Conservation (phyloP, 179 eudicot species). For the Beta macrorhiza region DNA sequence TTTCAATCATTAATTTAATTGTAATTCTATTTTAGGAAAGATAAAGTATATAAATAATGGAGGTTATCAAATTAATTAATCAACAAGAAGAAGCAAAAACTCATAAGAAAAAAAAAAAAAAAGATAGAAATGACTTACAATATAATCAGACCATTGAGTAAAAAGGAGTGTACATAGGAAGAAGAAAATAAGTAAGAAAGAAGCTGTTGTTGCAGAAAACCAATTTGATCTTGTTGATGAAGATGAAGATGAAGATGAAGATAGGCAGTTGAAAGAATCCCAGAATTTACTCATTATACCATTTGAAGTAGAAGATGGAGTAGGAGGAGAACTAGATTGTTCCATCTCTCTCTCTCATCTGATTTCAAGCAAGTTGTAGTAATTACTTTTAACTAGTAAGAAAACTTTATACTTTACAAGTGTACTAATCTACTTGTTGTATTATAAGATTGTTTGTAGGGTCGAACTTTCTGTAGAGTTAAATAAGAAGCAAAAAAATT, state of each 20-base stretch:
- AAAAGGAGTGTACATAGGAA: not conserved
- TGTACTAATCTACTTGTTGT: no score
- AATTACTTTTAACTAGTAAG: no score
- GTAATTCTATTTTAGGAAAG: no score
- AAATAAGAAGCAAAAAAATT: no score
- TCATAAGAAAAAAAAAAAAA: not conserved
- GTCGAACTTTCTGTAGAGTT: no score
- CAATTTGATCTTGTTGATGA: not conserved
- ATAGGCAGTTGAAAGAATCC: not conserved
- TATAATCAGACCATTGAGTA: conserved; percentile 6
- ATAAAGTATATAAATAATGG: not conserved
- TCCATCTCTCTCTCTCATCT: not conserved
- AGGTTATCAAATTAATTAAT: no score
- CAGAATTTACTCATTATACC: not conserved
- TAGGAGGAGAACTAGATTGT: not conserved
- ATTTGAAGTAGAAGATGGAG: not conserved
- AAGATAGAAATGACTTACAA: conserved; percentile 4
- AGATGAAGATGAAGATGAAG: conserved; percentile 2
- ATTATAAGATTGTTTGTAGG: no score
- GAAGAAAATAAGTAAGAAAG: not conserved
- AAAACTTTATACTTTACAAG: no score
- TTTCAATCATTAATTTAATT: no score
- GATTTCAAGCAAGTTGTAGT: not conserved
- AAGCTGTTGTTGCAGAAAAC: conserved; percentile 2
- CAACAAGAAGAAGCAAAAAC: no score